Percentiles rank a stretch among this genome's conserved stretches.
These are phyloP conservation scores for Salix udensis DNA, from an alignment of 345 rosid genomes.

Conservation along the genomic window DNA sequence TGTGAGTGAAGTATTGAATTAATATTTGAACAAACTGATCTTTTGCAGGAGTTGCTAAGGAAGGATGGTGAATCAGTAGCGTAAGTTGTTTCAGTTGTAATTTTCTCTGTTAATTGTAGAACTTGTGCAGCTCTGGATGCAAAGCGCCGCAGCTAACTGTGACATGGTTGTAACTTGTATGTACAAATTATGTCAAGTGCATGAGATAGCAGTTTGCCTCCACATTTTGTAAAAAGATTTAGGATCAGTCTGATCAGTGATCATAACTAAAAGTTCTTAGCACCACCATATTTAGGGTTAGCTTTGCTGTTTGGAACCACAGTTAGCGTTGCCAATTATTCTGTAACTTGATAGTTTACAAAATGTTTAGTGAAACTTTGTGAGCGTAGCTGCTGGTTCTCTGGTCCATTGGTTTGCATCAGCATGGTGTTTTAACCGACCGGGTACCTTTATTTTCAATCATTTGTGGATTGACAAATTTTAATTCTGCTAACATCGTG, in stretches of 20 bases:
- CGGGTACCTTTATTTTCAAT: too few relatives aligned
- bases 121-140: background rate
- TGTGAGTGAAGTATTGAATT: background rate
- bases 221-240: slow-evolving; percentile 10
- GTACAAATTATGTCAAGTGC: slow-evolving; percentile 1
- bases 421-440: too few relatives aligned
- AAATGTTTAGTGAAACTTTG: background rate
- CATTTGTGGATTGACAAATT: too few relatives aligned
- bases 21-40: background rate
- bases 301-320: background rate
- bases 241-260: background rate
- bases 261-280: background rate
- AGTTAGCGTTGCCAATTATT: slow-evolving; percentile 6
- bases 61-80: slow-evolving; percentile 11
- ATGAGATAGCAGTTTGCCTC: background rate
- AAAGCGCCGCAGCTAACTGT: background rate
- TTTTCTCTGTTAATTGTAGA: background rate
- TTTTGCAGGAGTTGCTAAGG: slow-evolving; percentile 20
- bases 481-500: too few relatives aligned
- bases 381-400: background rate
- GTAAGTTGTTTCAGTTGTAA: background rate
- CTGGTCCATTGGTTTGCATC: background rate
- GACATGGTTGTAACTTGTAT: background rate
- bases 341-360: slow-evolving; percentile 7
- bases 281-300: slow-evolving; percentile 7